Base-by-base conservation (phyloP, 495 filamentous ascomycete species). In the Penicillium canescens region DNA sequence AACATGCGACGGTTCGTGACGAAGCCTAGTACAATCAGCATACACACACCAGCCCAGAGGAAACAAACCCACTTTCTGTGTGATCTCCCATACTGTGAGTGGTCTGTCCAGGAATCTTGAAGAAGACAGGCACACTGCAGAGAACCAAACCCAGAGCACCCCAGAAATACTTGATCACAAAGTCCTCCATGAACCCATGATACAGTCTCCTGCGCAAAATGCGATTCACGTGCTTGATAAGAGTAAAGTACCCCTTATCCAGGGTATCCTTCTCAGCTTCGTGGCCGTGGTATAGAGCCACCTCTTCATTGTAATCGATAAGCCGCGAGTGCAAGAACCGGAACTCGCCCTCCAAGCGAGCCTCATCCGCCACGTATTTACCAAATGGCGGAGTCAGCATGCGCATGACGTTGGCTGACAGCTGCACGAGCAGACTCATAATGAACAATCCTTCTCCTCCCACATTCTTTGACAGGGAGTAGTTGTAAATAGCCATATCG, bases 101-200 rank as follows among this genome's bases (percentile, higher is more conserved):
- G n/a, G 75, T 70, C 43, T 83, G 82, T 23, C 89, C 90, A 8
- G 94, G 93, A 3, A 97, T 78, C 73, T 89, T 91, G 78, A 98
- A 89, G 69, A 98, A 98, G 1, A 98, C 93, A 1, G 94, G 94
- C 3, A 96, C 84, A 64, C 91, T 93, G 76, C 95, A 98, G n/a
- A 98, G 85, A 56, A 95, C 71, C 60, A 98, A 80, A 6, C 94
- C 94, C 42, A 98, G 60, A 4, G 94, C 94, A 46, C 95, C 95
- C 94, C 94, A 98, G 76, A 96, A 94, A 64, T 98, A 98, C 73
- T 98, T 98, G 62, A 98, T 93, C 12, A 98, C 89, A 73, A 96
- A 98, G 67, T 98, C 94, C 66, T 98, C 95, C 94, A 98, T 97
- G 56, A 98, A 86, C 11, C 91, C 92, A 63, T 98, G 91, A 66